Evolutionary conservation across 495 filamentous ascomycete species (phyloP).

Genomic region (Aspergillus wentii): DNA sequence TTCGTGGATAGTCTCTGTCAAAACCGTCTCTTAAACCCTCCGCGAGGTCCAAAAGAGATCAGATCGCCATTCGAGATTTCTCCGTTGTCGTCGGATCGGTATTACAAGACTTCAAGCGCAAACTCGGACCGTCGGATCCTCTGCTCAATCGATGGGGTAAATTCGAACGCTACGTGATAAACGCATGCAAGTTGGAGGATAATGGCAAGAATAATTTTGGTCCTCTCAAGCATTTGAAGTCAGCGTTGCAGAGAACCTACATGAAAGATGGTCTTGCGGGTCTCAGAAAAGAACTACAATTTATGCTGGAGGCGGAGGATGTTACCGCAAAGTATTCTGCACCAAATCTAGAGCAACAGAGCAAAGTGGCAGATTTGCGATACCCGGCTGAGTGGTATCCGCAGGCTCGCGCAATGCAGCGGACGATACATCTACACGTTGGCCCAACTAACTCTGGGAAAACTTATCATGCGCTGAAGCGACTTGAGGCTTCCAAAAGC

Average conservation of each 20-base stretch:
- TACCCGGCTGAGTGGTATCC: slow-evolving; percentile 92
- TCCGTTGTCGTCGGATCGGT: slow-evolving; percentile 18
- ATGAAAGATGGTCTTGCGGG: slow-evolving; percentile 40
- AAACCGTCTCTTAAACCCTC: neutral
- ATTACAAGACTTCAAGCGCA: slow-evolving; percentile 21
- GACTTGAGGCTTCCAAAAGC: slow-evolving; percentile 66
- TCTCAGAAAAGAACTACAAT: slow-evolving; percentile 53
- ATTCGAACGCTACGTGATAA: slow-evolving; percentile 32
- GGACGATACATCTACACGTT: slow-evolving; percentile 88
- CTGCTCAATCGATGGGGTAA: slow-evolving; percentile 19
- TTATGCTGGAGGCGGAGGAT: slow-evolving; percentile 51
- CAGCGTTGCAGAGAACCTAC: slow-evolving; percentile 51
- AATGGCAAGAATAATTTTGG: slow-evolving; percentile 10
- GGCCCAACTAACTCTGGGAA: slow-evolving; percentile 98
- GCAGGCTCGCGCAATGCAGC: slow-evolving; percentile 66
- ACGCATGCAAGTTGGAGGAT: slow-evolving; percentile 27
- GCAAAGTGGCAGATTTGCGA: slow-evolving; percentile 68
- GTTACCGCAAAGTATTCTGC: slow-evolving; percentile 37
- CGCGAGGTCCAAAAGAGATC: slow-evolving; percentile 1
- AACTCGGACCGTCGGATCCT: slow-evolving; percentile 7
- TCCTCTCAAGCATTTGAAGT: slow-evolving; percentile 21
- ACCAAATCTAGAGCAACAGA: slow-evolving; percentile 52
- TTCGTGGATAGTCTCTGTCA: neutral
- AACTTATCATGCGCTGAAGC: slow-evolving; percentile 89
- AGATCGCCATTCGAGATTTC: slow-evolving; percentile 20